These are phyloP conservation scores for Colletotrichum sp. DNA, from an alignment of 2,329 filamentous ascomycete species.

Conservation along the genomic window DNA sequence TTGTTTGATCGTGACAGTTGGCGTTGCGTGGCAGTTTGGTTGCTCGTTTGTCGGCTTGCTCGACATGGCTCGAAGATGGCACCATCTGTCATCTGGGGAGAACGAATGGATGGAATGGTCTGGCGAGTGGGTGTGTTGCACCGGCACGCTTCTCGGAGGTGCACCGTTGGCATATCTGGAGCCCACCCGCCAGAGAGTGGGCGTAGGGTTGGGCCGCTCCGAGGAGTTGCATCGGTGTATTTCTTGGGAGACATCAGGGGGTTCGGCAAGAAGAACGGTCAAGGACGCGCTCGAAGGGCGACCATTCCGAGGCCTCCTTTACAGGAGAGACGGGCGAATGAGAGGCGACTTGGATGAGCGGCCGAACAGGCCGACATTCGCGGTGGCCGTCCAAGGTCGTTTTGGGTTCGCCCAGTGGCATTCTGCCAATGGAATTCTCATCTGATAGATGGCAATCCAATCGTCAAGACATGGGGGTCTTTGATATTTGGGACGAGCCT, in stretches of 20 bases:
- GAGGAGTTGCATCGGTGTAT: background rate
- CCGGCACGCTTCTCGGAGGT: background rate
- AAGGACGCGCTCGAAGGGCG: background rate
- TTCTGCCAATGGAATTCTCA: background rate
- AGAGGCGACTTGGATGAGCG: background rate
- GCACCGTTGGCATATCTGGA: background rate
- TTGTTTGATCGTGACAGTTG: background rate
- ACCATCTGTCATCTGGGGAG: background rate
- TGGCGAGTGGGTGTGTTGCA: slow-evolving; percentile 4
- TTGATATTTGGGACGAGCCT: slow-evolving; percentile 5
- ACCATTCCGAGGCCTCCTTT: background rate
- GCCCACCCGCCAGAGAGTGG: slow-evolving; percentile 6
- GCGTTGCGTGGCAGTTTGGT: background rate
- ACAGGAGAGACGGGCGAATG: background rate
- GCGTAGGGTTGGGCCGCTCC: slow-evolving; percentile 7
- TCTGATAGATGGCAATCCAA: slow-evolving; percentile 16
- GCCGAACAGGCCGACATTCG: background rate
- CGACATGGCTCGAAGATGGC: background rate
- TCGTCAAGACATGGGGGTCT: background rate
- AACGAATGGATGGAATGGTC: background rate
- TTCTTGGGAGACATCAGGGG: slow-evolving; percentile 6
- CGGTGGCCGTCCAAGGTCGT: background rate
- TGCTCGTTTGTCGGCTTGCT: background rate
- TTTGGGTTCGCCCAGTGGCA: background rate
- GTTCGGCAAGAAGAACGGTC: background rate